Base-by-base conservation (phyloP, 2,329 filamentous ascomycete species). In the Fusarium coffeatum region DNA sequence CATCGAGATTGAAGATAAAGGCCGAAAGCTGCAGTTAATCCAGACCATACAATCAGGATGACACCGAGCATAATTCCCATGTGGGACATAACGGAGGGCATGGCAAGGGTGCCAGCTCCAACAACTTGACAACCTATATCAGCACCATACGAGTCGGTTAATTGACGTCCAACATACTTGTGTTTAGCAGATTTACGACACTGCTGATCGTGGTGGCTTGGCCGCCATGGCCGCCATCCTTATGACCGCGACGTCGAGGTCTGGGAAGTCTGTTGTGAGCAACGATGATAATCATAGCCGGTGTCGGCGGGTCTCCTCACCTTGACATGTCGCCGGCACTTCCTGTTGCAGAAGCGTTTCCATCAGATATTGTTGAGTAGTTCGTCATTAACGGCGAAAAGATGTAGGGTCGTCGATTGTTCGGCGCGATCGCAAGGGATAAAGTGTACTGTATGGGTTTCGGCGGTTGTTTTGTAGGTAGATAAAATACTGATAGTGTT, bases 81-180 rank as follows among this genome's bases (percentile, higher is more conserved):
- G 76, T 97, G 94, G 16, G 94, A 96, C 81, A 99, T 89, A 46
- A 96, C 95, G 8, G 93, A 90, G n/a, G 95, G 95, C 94, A 98
- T 90, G 50, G 95, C 96, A 43, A 99, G 88, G 3, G 97, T 94
- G 56, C 96, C 96, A 37, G 96, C 95, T 59, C 96, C 96, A 69
- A 99, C 89, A 76, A 99, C 93, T 96, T 75, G 28, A 22, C 13
- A 45, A 62, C 27, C 40, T 49, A 11, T 40, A 57, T 75, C 58
- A 78, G 72, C 61, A 63, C 12, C 40, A 20, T 25, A 23, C 59
- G 71, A 46, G 68, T 40, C 43, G 13, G 48, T 32, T 15, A 28
- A 64, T 41, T 9, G 15, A 43, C 75, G 18, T 37, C 46, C 8
- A 27, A 66, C 88, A 63, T 86, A 96, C 93, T 99, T 20, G 96